Conservation (phyloP, 345 rosid genomes). For the Eucalyptus marginata region DNA sequence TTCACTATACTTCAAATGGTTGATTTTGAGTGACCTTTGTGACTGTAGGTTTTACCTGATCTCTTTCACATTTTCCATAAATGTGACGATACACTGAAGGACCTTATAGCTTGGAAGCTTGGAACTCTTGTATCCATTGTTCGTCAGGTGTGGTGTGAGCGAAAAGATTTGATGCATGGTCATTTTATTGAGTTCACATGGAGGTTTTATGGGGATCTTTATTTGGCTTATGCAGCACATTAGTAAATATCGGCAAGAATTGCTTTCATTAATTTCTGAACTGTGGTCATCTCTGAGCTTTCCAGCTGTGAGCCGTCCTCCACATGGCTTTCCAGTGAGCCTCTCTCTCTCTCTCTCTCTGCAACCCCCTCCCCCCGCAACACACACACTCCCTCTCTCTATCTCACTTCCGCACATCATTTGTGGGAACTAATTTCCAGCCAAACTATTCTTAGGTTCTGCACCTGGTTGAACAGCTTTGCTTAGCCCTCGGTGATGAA, state of each 20-base stretch:
- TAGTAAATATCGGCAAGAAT: conserved; percentile 79
- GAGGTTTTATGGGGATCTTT: not conserved
- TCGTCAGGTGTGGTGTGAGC: conserved; percentile 64
- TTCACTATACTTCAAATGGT: not conserved
- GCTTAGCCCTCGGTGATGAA: conserved; percentile 96
- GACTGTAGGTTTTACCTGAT: conserved; percentile 79
- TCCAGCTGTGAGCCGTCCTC: conserved; percentile 58
- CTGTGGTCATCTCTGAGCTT: conserved; percentile 90
- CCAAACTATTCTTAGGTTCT: conserved; percentile 45
- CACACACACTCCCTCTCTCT: not conserved
- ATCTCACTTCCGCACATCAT: not conserved
- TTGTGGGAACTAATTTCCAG: not conserved
- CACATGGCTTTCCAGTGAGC: conserved; percentile 80
- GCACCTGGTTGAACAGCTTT: conserved; percentile 96
- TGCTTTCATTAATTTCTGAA: conserved; percentile 79
- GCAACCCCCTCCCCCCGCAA: not conserved
- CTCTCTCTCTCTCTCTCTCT: not conserved
- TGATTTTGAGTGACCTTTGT: not conserved
- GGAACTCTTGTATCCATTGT: conserved; percentile 94
- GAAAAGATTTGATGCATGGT: not conserved
- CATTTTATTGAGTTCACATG: not conserved
- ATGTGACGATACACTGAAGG: conserved; percentile 84
- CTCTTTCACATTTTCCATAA: conserved; percentile 84
- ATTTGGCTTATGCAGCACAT: conserved; percentile 66
- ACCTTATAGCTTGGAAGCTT: conserved; percentile 94